Percentiles rank a stretch among this genome's conserved stretches.
Evolutionary conservation across 1,139 yeast genomes (phyloP).

Genomic region (Yamadazyma buinensis): DNA sequence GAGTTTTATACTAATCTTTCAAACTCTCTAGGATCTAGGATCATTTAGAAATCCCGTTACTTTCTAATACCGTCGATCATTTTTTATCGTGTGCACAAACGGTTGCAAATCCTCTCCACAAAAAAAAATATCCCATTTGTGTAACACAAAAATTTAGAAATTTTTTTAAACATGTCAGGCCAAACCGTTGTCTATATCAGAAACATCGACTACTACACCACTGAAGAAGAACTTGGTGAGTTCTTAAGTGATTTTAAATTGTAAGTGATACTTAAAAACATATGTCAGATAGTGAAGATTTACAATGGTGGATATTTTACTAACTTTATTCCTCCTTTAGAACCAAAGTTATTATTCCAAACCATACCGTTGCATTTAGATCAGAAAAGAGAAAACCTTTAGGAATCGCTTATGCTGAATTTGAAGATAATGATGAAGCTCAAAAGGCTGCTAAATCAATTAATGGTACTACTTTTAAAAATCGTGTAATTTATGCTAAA

Average conservation of each 20-base stretch:
- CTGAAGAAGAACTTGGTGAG: constrained; percentile 40
- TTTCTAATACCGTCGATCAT: no score
- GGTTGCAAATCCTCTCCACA: constrained; percentile 1
- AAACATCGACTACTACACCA: constrained; percentile 39
- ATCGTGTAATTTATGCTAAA: constrained; percentile 34
- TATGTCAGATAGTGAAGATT: no score
- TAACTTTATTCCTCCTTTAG: no score
- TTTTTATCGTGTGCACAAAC: background rate
- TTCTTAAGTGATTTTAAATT: constrained; percentile 23
- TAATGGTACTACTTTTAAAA: constrained; percentile 37
- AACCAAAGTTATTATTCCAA: constrained; percentile 48
- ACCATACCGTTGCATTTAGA: constrained; percentile 48
- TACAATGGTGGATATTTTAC: no score
- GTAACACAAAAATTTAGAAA: no score
- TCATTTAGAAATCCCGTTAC: no score
- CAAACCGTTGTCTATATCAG: constrained; percentile 20
- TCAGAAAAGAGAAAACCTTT: constrained; percentile 41
- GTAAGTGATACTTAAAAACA: constrained; percentile 14
- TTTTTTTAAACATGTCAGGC: constrained; percentile 3
- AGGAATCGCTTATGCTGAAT: constrained; percentile 67
- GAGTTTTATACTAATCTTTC: no score
- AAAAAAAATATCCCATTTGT: background rate
- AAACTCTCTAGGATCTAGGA: no score
- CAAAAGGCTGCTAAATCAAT: constrained; percentile 39
- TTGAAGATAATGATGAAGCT: constrained; percentile 48